Evolutionary conservation across 805 yeast species (phyloP), one percentile per base, ranked within the genome.

Genomic region (Pichia insulana): DNA sequence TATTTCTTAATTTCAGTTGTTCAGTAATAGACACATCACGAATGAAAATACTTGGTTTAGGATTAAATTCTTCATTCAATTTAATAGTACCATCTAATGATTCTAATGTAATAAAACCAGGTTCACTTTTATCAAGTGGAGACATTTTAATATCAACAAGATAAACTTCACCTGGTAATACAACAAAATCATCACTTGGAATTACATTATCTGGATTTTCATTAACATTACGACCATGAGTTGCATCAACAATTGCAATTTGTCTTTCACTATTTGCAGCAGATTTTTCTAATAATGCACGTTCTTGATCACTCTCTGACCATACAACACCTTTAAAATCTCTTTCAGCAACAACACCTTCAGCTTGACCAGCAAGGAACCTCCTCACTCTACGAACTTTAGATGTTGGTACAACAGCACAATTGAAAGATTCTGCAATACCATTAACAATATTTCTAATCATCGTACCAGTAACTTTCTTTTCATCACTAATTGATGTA

Each of bases 341-440:
- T 57, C 80, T 75, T 67, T 90, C 98, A 31, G 89, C 90, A 50
- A 88, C 92, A 42, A 88, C 69, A 59, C 88, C 92, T 58, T 87
- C 95, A 45, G 89, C 81, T 69, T 92, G 98, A 41, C 98, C 98
- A 32, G 95, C 95, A 57, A 92, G 75, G 56, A 90, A 92, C 58
- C 97, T 77, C 69, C 96, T 77, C 44, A 89, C 73, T 62, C 96
- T 76, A 67, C 98, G 82, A 34, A 92, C 84, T 60, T 86, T 80
- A 18, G 96, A 85, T 0, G 96, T 95, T 26, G 97, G 97, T 30
- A 85, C 87, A 42, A 92, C 87, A 44, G 71, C 70, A 69, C 96
- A 87, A 59, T 83, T 77, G 66, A 80, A 92, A 1, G 82, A 69
- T 44, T 73, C 73, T n/a, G 96, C 97, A 55, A 92, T 72, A n/a